Evolutionary conservation across 1,284 basidiomycete species (phyloP).

Genomic region (Moniliella sp.): DNA sequence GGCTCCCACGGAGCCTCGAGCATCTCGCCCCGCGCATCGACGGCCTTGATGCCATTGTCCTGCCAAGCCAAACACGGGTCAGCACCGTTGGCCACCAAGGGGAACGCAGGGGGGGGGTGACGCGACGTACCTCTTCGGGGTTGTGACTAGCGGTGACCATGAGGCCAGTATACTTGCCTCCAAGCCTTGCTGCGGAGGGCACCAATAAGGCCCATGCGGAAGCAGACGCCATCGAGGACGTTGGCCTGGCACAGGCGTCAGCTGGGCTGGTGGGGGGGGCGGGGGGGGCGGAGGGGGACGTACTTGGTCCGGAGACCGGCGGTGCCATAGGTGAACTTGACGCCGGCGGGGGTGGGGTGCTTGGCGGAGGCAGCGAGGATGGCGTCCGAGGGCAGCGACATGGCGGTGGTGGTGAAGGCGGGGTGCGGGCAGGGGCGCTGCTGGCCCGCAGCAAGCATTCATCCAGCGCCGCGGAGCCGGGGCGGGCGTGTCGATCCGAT

Average conservation of each 20-base stretch:
- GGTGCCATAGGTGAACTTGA: conserved; percentile 65
- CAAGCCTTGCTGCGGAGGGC: conserved; percentile 66
- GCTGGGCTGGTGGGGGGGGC: too few species aligned
- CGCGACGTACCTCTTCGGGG: conserved; percentile 52
- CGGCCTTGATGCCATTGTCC: conserved; percentile 96
- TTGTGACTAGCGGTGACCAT: conserved; percentile 99
- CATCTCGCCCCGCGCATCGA: conserved; percentile 97
- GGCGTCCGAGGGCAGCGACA: conserved; percentile 1
- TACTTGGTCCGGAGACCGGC: conserved; percentile 74
- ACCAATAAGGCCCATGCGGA: conserved; percentile 75
- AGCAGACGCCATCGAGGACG: conserved; percentile 72
- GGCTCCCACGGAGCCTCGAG: conserved; percentile 81
- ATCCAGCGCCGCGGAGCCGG: too few species aligned
- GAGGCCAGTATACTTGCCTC: conserved; percentile 76
- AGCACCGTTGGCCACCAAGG: too few species aligned
- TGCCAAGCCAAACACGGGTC: too few species aligned
- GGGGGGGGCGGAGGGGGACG: too few species aligned
- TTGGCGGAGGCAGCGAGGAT: conserved; percentile 8
- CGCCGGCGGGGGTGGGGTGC: conserved; percentile 37
- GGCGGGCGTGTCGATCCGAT: too few species aligned
- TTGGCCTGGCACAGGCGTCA: conserved; percentile 40
- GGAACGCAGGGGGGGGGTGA: background rate
- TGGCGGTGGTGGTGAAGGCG: too few species aligned
- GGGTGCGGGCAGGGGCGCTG: too few species aligned
- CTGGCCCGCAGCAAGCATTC: too few species aligned